Evolutionary conservation across 208 protist species (phyloP).

Genomic region (Trypanosoma scelopori): DNA sequence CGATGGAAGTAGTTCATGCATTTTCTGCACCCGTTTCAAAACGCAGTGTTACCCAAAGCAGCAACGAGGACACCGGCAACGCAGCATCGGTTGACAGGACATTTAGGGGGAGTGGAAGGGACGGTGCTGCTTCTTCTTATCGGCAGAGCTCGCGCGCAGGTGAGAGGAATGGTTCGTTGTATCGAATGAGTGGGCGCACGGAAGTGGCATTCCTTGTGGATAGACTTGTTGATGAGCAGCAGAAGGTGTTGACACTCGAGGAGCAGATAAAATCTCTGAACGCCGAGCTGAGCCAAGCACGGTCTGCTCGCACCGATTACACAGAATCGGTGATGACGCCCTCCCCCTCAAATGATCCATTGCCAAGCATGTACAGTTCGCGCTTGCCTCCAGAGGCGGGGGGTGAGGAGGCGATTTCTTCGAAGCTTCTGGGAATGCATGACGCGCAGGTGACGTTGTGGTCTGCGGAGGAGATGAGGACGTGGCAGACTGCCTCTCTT

Average conservation of each 20-base stretch:
- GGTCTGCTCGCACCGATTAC: background rate
- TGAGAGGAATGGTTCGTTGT: background rate
- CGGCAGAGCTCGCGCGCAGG: background rate
- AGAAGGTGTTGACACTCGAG: conserved; percentile 9
- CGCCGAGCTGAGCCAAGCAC: background rate
- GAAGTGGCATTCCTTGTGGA: conserved; percentile 21
- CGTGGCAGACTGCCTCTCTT: conserved; percentile 13
- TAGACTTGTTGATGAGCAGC: conserved; percentile 14
- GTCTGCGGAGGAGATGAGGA: background rate
- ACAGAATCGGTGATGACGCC: background rate
- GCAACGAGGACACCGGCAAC: background rate
- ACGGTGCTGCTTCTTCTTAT: background rate
- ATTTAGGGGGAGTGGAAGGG: background rate
- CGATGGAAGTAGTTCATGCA: too few species aligned
- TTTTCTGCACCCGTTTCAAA: too few species aligned
- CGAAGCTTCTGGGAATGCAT: background rate
- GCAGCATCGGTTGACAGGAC: background rate
- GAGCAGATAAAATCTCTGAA: conserved; percentile 1
- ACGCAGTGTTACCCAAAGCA: too few species aligned
- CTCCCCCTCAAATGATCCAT: background rate
- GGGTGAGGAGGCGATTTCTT: background rate
- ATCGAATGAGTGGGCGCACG: background rate
- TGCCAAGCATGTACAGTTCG: background rate
- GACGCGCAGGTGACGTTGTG: background rate
- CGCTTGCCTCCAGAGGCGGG: too few species aligned